These are phyloP conservation scores for Piper longum DNA, from an alignment of 164 flowering plant genomes.

Conservation along the genomic window DNA sequence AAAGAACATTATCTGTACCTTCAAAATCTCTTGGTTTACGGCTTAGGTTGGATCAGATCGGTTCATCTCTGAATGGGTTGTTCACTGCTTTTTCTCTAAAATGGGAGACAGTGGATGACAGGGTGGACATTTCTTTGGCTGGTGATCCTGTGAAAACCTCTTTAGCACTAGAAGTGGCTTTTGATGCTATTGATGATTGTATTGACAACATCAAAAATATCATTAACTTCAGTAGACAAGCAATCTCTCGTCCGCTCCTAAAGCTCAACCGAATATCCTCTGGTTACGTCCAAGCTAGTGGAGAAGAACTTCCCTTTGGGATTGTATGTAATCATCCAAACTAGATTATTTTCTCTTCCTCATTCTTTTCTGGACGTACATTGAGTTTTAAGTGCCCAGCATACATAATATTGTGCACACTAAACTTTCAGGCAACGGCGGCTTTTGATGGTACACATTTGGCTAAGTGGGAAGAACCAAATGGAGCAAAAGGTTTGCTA, in stretches of 20 bases:
- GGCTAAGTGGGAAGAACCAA: slow-evolving; percentile 96
- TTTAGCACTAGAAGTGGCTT: slow-evolving; percentile 68
- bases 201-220: slow-evolving; percentile 22
- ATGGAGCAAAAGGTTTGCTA: slow-evolving; percentile 76
- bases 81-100: slow-evolving; percentile 50
- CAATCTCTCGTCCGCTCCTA: slow-evolving; percentile 46
- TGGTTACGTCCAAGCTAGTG: slow-evolving; percentile 81
- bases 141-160: slow-evolving; percentile 68
- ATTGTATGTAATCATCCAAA: slow-evolving; percentile 11
- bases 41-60: slow-evolving; percentile 16
- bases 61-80: slow-evolving; percentile 31
- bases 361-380: not conserved
- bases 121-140: slow-evolving; percentile 35
- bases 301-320: slow-evolving; percentile 90
- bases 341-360: too few relatives aligned
- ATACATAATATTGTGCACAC: not conserved
- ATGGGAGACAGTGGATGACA: slow-evolving; percentile 31
- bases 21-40: slow-evolving; percentile 12
- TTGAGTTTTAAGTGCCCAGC: too few relatives aligned
- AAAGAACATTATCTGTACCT: slow-evolving; percentile 34
- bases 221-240: slow-evolving; percentile 23
- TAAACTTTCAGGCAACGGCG: slow-evolving; percentile 52
- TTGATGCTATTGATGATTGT: slow-evolving; percentile 55
- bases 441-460: slow-evolving; percentile 76
- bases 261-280: slow-evolving; percentile 64